Evolutionary conservation across 176 grass and related monocot species (phyloP), one percentile per base, ranked within the genome.

Genomic region (Calamus simplicifolius): DNA sequence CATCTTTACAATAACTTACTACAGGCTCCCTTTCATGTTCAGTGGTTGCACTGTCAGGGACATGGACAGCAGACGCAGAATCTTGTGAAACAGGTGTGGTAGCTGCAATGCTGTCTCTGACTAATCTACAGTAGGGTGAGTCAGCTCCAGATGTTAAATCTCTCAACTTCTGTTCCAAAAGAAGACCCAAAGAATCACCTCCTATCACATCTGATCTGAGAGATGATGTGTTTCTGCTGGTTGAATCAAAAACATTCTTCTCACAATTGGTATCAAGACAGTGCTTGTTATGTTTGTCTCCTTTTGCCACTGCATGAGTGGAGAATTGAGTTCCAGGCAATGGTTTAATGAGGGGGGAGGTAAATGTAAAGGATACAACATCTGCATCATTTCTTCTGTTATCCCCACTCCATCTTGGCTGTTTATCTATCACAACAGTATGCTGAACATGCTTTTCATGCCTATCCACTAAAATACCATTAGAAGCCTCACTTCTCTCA

Each of bases 281-380:
- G 62, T 75, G 68, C 59, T 51, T 38, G 16, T 35, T 69, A 63
- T 57, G 58, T 64, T 73, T 54, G 60, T 77, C 80, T 68, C 63
- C 72, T 16, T 73, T 83, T 18, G 73, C 68, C 0, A 59, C 61
- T 16, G 80, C 62, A 28, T 66, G 58, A 25, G 68, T 76, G 28
- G 72, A 38, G n/a, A 51, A 38, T 35, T 53, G 58, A 17, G 50
- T 17, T 50, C 74, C 73, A 19, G 52, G 55, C 25, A 58, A 62
- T 69, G 80, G 68, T 78, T 86, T 87, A 52, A 81, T 60, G 67
- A 89, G 74, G 17, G 86, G 77, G 48, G 86, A 84, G 57, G 86
- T 95, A 58, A 89, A 89, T 59, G 90, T 95, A 76, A 84, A 95
- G 21, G 86, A 95, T 57, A 87, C 83, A 64, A 89, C 86, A 71